Evolutionary conservation across 768 basidiomycete genomes (phyloP).

Genomic region (Boletus bicolor): DNA sequence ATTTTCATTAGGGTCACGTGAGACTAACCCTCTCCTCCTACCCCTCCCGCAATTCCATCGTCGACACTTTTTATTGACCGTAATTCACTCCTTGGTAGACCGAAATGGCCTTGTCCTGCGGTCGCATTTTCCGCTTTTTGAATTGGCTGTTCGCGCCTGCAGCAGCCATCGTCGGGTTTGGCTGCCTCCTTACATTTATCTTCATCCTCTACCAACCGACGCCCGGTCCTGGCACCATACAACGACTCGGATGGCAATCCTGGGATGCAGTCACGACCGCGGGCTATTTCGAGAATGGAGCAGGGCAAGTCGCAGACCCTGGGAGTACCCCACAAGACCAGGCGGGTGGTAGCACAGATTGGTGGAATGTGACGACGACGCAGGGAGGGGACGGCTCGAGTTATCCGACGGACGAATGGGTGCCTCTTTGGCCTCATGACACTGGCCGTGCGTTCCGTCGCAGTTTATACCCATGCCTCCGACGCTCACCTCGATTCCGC

Average conservation of each 20-base stretch:
- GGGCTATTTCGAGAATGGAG: conserved; percentile 1
- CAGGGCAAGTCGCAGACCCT: not conserved
- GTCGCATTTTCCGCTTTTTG: conserved; percentile 47
- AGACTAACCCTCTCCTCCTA: not conserved
- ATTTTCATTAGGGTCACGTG: not conserved
- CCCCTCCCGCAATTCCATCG: too few species aligned
- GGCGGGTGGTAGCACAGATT: conserved; percentile 9
- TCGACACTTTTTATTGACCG: not conserved
- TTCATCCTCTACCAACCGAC: conserved; percentile 82
- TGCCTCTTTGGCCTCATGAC: conserved; percentile 28
- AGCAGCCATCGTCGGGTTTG: conserved; percentile 61
- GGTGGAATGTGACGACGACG: conserved; percentile 18
- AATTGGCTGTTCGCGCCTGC: conserved; percentile 58
- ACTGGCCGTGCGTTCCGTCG: conserved; percentile 23
- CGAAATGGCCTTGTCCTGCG: conserved; percentile 40
- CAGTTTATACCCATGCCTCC: not conserved
- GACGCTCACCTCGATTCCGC: not conserved
- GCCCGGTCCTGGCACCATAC: conserved; percentile 63
- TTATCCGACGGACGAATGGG: conserved; percentile 64
- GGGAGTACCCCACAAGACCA: conserved; percentile 2
- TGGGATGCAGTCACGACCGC: conserved; percentile 66
- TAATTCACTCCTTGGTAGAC: conserved; percentile 3
- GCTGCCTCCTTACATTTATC: conserved; percentile 67
- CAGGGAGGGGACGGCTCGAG: conserved; percentile 51
- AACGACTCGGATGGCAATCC: conserved; percentile 84